Conservation (phyloP, 345 rosid genomes). For the Laguncularia racemosa region DNA sequence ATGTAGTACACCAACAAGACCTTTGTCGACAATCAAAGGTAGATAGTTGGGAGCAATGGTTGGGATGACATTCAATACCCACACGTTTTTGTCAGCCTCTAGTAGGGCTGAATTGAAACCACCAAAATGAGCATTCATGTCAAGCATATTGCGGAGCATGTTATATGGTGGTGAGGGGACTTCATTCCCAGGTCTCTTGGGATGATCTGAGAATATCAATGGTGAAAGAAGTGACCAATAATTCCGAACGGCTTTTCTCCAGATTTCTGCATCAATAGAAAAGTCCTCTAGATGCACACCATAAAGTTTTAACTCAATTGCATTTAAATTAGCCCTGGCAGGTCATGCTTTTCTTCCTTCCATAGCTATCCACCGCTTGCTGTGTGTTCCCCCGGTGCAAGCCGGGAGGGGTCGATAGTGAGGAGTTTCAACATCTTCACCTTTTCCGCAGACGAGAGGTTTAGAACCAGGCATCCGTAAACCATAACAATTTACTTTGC, state of each 20-base stretch:
- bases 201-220: constrained; percentile 96
- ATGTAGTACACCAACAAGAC: constrained; percentile 82
- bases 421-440: constrained; percentile 81
- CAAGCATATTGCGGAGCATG: constrained; percentile 91
- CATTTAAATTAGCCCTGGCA: constrained; percentile 59
- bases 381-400: constrained; percentile 77
- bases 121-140: constrained; percentile 93
- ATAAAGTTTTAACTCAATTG: constrained; percentile 63
- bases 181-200: constrained; percentile 97
- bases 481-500: constrained; percentile 58
- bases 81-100: constrained; percentile 71
- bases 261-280: constrained; percentile 48
- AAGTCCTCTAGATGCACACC: constrained; percentile 69
- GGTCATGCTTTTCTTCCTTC: constrained; percentile 78
- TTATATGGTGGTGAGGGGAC: constrained; percentile 96
- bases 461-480: constrained; percentile 70
- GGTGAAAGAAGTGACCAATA: constrained; percentile 98
- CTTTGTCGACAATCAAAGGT: constrained; percentile 84
- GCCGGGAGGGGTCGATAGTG: constrained; percentile 78
- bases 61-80: constrained; percentile 99
- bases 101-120: constrained; percentile 81
- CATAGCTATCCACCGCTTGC: constrained; percentile 83
- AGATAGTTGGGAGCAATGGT: constrained; percentile 76
- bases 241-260: constrained; percentile 52
- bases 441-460: constrained; percentile 67